A percentile compares a stretch with the other conserved stretches of the same genome.
These are phyloP conservation scores for Cytospora paraplurivora DNA, from an alignment of 2,329 filamentous ascomycete genomes.

Conservation along the genomic window DNA sequence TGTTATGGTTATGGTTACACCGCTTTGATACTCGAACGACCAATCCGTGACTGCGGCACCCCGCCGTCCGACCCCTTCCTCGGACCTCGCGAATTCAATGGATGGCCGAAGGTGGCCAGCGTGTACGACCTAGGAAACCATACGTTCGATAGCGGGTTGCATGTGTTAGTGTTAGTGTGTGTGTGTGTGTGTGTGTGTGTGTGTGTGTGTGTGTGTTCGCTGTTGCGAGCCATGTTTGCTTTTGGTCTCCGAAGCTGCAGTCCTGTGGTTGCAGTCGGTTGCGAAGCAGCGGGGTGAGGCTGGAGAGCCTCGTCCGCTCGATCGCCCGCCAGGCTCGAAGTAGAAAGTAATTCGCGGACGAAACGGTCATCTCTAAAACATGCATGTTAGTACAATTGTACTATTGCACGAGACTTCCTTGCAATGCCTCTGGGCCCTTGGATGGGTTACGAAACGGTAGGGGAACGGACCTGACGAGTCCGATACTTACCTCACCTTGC, in stretches of 20 bases:
- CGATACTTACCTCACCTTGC: neutral
- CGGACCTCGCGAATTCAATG: neutral
- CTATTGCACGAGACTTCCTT: neutral
- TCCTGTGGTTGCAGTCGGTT: constrained; percentile 10
- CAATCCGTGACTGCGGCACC: constrained; percentile 1
- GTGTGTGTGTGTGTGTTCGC: neutral
- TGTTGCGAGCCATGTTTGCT: constrained; percentile 9
- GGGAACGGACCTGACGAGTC: constrained; percentile 4
- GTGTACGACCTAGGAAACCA: neutral
- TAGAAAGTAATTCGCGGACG: neutral
- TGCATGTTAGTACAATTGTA: neutral
- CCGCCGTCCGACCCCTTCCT: neutral
- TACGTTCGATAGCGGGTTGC: neutral
- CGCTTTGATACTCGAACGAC: constrained; percentile 5
- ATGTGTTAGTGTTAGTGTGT: neutral
- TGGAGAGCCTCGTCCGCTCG: constrained; percentile 14
- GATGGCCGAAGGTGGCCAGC: neutral
- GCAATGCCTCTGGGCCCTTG: neutral
- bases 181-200: too few species aligned
- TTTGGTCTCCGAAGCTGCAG: constrained; percentile 1
- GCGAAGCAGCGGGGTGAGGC: constrained; percentile 7
- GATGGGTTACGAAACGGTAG: constrained; percentile 6
- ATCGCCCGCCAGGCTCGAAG: neutral
- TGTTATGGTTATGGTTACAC: constrained; percentile 9
- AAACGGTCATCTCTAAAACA: neutral